Percentiles rank a stretch among this genome's conserved stretches.
Evolutionary conservation across 352 stramenopile genomes (phyloP).

Genomic region (Phytophthora quininea): DNA sequence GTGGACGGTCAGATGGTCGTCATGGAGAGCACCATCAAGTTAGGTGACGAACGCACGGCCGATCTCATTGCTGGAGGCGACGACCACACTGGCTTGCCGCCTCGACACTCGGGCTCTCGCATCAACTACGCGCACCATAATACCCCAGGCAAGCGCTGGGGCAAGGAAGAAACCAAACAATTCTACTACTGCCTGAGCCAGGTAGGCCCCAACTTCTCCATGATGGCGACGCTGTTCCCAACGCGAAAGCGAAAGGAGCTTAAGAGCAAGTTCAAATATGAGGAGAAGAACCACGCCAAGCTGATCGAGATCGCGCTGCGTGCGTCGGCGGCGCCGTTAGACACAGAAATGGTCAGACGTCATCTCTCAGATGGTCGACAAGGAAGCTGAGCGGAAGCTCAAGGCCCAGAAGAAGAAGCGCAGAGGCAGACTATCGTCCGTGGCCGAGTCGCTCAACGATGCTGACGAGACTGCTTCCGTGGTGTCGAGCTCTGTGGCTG

Average conservation of each 20-base stretch:
- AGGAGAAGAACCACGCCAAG: conserved; percentile 77
- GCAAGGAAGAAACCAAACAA: conserved; percentile 86
- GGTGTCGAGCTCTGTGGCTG: conserved; percentile 23
- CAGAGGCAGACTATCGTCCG: conserved; percentile 16
- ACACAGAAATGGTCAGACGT: conserved; percentile 85
- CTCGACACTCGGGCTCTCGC: conserved; percentile 40
- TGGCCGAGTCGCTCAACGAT: conserved; percentile 9
- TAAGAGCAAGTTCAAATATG: conserved; percentile 90
- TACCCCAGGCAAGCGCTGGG: conserved; percentile 67
- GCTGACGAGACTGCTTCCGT: conserved; percentile 29
- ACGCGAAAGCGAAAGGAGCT: conserved; percentile 83
- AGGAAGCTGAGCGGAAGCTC: conserved; percentile 63
- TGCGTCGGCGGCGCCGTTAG: conserved; percentile 69
- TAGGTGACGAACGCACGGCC: conserved; percentile 50
- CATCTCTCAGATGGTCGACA: conserved; percentile 81
- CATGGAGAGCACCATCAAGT: conserved; percentile 67
- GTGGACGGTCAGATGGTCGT: conserved; percentile 89
- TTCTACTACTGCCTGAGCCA: conserved; percentile 90
- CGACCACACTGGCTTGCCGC: conserved; percentile 33
- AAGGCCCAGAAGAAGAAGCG: conserved; percentile 51
- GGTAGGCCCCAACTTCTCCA: conserved; percentile 84
- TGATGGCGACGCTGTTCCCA: conserved; percentile 88
- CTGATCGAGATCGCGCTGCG: conserved; percentile 85
- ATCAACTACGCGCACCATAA: conserved; percentile 49
- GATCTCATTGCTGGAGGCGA: conserved; percentile 41